phyloP scores from a whole-genome alignment of 2,329 filamentous ascomycete genomes.

The Knufia fluminis region DNA sequence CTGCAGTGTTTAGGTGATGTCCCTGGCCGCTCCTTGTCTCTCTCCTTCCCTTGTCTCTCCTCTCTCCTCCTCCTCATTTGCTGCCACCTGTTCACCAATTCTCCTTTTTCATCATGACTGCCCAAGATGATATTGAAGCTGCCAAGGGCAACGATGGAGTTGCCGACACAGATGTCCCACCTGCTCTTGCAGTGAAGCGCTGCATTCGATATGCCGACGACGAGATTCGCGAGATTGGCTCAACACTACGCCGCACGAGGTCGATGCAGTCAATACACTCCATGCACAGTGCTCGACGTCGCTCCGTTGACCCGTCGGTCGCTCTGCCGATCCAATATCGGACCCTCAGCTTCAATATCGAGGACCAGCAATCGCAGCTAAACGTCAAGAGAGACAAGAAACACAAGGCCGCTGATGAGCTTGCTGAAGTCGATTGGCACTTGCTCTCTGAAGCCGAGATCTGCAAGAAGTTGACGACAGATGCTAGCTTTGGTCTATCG shows the following conservation, averaged over 20 bases:
- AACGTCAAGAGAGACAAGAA: slow-evolving; percentile 36
- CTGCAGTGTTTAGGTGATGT: not conserved
- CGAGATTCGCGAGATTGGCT: slow-evolving; percentile 13
- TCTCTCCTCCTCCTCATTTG: not conserved
- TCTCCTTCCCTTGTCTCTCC: not conserved
- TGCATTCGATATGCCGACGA: slow-evolving; percentile 19
- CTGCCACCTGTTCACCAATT: not conserved
- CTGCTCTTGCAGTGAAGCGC: slow-evolving; percentile 16
- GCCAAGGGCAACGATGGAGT: not conserved
- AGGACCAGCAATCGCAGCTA: slow-evolving; percentile 41
- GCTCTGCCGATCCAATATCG: slow-evolving; percentile 28
- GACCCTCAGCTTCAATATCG: slow-evolving; percentile 42
- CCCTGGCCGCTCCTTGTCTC: not conserved
- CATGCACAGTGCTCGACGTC: slow-evolving; percentile 15
- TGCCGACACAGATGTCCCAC: slow-evolving; percentile 12
- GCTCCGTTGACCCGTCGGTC: slow-evolving; percentile 22
- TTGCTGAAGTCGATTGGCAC: slow-evolving; percentile 61
- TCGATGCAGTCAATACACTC: slow-evolving; percentile 16
- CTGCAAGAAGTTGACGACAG: slow-evolving; percentile 48
- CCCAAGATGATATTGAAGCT: slow-evolving; percentile 1
- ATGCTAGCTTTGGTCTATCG: slow-evolving; percentile 47
- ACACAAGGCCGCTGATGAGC: slow-evolving; percentile 28
- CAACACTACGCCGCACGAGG: slow-evolving; percentile 10
- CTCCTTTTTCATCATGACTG: not conserved
- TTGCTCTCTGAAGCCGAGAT: slow-evolving; percentile 49